Base-by-base conservation (phyloP, 257 asterid genomes). In the Nicotiana benthamiana region DNA sequence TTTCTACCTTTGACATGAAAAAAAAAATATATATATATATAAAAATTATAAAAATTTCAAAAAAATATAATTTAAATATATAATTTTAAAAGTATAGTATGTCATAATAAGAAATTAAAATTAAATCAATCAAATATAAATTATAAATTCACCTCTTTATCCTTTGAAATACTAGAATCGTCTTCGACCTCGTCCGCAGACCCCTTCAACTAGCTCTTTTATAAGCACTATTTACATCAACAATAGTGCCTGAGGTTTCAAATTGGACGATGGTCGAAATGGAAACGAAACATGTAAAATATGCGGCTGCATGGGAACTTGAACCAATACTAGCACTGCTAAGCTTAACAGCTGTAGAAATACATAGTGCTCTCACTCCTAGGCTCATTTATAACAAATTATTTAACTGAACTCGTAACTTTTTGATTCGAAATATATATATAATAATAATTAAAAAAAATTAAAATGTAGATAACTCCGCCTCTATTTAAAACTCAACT, bases 271-370 rank as follows among this genome's bases (percentile, higher is more conserved):
- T 27, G 40, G 68, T 62, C 18, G 40, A 13, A 13, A 43, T 6
- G 36, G 60, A 6, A 32, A 74, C 6, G 40, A 68, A 60, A 78
- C 61, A 81, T 16, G 16, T 75, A 63, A 80, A 83, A 61, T 53
- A 79, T 72, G 80, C 68, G 79, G 80, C 6, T 72, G 78, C 84
- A 79, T 89, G 61, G 95, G 93, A 85, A 91, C 85, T 91, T 87
- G 95, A 80, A 82, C 89, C 46, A 36, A 36, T 36, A 36, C 10
- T 40, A 40, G 11, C 46, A 40, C 48, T 40, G 11, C 48, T 8
- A 1, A 40, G 48, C 3, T 36, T 7, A 40, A 36, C 1, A 1
- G 48, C 48, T 40, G 46, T 36, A 6, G 10, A 36, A 36, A 36
- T 34, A 34, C 40, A 34, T 36, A 36, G 1, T 10, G 17, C 15